phyloP scores from a whole-genome alignment of 352 stramenopile genomes.

The Pythium brassicae region DNA sequence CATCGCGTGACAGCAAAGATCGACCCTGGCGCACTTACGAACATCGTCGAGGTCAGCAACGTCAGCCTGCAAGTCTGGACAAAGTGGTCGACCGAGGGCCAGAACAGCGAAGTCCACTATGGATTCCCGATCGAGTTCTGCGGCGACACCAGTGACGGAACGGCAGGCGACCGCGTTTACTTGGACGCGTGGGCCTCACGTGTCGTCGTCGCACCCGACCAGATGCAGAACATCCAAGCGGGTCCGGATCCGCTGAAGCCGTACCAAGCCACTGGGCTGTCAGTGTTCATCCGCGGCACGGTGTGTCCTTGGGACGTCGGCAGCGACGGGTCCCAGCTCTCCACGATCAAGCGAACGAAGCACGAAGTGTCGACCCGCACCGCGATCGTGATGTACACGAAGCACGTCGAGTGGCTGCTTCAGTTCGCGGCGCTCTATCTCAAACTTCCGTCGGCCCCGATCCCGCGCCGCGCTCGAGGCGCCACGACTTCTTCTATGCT shows the following conservation, averaged over 20 bases:
- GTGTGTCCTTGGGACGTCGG: constrained; percentile 22
- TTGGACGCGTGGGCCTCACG: constrained; percentile 12
- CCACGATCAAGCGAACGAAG: constrained; percentile 27
- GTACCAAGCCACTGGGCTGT: constrained; percentile 33
- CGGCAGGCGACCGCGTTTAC: constrained; percentile 3
- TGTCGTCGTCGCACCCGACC: constrained; percentile 9
- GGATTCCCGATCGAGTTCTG: constrained; percentile 43
- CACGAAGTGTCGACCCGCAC: constrained; percentile 51
- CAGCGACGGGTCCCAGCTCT: constrained; percentile 4
- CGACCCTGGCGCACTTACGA: constrained; percentile 56
- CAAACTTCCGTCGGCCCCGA: constrained; percentile 21
- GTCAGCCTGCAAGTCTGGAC: constrained; percentile 43
- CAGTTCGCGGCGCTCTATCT: constrained; percentile 47
- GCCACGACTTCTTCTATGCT: too few species aligned
- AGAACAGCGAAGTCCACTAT: constrained; percentile 33
- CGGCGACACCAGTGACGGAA: neutral
- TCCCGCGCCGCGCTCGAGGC: constrained; percentile 17
- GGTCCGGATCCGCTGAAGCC: constrained; percentile 14
- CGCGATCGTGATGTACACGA: constrained; percentile 68
- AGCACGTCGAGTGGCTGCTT: constrained; percentile 75
- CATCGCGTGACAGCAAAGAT: constrained; percentile 52
- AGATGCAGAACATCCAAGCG: neutral
- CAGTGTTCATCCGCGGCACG: constrained; percentile 37
- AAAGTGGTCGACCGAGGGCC: constrained; percentile 27
- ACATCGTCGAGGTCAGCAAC: constrained; percentile 55